These are phyloP conservation scores for Colletotrichum trifolii DNA, from an alignment of 2,329 filamentous ascomycete species.

Conservation along the genomic window DNA sequence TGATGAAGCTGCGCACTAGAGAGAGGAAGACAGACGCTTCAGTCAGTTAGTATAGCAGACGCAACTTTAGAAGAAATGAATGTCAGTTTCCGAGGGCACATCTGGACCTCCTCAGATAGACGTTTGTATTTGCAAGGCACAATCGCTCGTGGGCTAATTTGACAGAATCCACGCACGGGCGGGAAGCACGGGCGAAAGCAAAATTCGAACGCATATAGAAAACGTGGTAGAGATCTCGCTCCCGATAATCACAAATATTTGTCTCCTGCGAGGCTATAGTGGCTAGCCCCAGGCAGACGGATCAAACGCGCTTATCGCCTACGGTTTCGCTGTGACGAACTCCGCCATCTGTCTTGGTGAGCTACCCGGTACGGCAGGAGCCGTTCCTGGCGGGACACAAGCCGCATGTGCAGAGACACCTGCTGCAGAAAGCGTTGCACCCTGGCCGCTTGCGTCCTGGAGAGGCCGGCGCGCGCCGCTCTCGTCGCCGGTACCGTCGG, in stretches of 20 bases:
- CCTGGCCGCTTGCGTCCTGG: not conserved
- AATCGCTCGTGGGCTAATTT: no score
- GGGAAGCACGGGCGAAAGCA: not conserved
- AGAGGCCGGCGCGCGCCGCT: not conserved
- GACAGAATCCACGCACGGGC: not conserved
- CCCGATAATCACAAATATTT: not conserved
- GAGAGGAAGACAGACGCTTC: not conserved
- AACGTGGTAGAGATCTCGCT: not conserved
- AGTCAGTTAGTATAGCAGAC: not conserved
- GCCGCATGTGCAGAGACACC: constrained; percentile 9
- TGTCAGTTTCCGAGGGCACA: not conserved
- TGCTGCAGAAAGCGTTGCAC: not conserved
- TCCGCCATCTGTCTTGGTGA: not conserved
- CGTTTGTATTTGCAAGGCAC: not conserved
- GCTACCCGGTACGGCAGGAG: not conserved
- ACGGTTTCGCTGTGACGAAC: not conserved
- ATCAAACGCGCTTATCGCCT: not conserved
- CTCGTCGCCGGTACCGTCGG: not conserved
- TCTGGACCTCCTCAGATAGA: not conserved
- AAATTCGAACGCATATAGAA: no score
- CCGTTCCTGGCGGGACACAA: not conserved
- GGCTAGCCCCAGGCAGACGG: not conserved
- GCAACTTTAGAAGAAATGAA: not conserved
- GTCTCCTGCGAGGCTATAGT: not conserved
- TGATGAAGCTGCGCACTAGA: not conserved